These are phyloP conservation scores for Batrachochytrium dendrobatidis DNA, from an alignment of 371 early-diverging fungal species.

Conservation along the genomic window DNA sequence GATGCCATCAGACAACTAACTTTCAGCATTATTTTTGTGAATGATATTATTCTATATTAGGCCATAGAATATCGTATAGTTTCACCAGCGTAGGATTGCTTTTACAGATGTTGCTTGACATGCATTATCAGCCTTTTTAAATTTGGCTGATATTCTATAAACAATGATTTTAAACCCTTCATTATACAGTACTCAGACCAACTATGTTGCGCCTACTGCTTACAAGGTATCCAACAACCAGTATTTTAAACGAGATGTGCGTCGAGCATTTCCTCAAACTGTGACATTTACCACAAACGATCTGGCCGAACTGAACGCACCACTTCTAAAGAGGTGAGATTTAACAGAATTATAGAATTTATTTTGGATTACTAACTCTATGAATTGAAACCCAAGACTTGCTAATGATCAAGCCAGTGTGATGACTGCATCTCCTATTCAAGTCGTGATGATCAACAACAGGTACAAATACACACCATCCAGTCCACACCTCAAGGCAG, in stretches of 20 bases:
- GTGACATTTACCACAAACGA: constrained; percentile 58
- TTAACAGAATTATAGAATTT: too few relatives aligned
- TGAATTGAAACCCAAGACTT: too few relatives aligned
- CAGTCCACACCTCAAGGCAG: constrained; percentile 28
- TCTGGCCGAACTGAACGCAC: constrained; percentile 13
- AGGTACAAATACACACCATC: constrained; percentile 21
- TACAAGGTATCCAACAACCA: constrained; percentile 62
- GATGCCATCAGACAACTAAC: too few relatives aligned
- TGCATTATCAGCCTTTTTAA: background rate
- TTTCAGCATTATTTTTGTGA: too few relatives aligned
- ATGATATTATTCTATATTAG: too few relatives aligned
- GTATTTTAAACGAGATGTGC: constrained; percentile 83
- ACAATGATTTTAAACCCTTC: background rate
- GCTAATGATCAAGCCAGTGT: too few relatives aligned
- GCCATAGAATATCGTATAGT: too few relatives aligned
- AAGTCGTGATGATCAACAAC: constrained; percentile 32
- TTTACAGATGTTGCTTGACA: too few relatives aligned
- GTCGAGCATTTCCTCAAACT: constrained; percentile 86
- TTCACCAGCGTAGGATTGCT: too few relatives aligned
- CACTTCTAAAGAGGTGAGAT: constrained; percentile 14
- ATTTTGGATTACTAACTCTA: too few relatives aligned
- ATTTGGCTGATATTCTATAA: background rate
- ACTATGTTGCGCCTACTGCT: constrained; percentile 10
- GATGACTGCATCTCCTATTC: too few relatives aligned
- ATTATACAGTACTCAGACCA: background rate